phyloP scores from a whole-genome alignment of 2,329 filamentous ascomycete species.

The Ophiostoma australiae region DNA sequence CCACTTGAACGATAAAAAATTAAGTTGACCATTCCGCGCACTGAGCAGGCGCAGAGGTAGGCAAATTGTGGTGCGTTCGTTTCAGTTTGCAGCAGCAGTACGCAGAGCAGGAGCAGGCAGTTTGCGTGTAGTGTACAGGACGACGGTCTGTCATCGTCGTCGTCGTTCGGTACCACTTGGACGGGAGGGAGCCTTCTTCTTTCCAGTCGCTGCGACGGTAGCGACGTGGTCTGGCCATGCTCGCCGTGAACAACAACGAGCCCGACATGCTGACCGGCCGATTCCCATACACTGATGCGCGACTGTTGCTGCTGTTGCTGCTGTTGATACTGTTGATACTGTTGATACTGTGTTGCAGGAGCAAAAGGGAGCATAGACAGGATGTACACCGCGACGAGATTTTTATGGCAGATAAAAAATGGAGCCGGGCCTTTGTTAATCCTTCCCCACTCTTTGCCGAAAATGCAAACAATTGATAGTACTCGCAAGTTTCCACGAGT shows the following conservation, averaged over 20 bases:
- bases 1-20: slow-evolving; percentile 55
- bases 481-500: not conserved
- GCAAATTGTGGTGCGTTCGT: slow-evolving; percentile 42
- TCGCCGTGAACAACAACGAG: not conserved
- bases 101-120: not conserved
- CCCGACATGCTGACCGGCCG: not conserved
- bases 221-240: not conserved
- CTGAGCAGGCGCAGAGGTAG: slow-evolving; percentile 55
- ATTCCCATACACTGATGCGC: not conserved
- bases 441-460: not conserved
- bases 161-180: slow-evolving; percentile 7
- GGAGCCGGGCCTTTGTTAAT: slow-evolving; percentile 17
- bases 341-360: not conserved
- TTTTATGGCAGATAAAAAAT: slow-evolving; percentile 7
- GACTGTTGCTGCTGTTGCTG: not conserved
- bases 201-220: not conserved
- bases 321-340: not conserved
- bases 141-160: not conserved
- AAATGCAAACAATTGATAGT: not conserved
- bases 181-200: slow-evolving; percentile 1
- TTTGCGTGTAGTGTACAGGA: not conserved
- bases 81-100: not conserved
- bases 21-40: slow-evolving; percentile 58
- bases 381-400: not conserved
- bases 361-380: not conserved